These are phyloP conservation scores for Atalantia buxifolia DNA, from an alignment of 345 rosid species.

Conservation along the genomic window DNA sequence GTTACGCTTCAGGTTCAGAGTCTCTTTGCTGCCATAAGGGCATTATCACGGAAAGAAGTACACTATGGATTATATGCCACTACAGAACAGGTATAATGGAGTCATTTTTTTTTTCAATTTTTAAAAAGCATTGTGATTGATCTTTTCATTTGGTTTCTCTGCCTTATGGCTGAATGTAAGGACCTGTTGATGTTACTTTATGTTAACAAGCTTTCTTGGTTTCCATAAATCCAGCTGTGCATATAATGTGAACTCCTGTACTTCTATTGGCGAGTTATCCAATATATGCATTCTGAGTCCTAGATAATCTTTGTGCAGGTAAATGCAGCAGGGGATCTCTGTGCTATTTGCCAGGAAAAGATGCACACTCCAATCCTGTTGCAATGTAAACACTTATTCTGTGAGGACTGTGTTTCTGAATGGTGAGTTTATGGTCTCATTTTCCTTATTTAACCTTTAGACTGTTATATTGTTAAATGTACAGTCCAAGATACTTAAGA, in stretches of 20 bases:
- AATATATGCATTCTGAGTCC: background rate
- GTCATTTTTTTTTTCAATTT: background rate
- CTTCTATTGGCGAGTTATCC: background rate
- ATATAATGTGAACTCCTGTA: background rate
- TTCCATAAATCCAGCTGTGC: background rate
- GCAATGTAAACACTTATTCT: constrained; percentile 60
- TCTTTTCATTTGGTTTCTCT: background rate
- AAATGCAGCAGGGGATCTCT: constrained; percentile 54
- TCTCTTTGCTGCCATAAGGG: constrained; percentile 45
- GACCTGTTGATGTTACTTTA: background rate
- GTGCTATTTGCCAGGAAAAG: constrained; percentile 82
- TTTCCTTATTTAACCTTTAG: background rate
- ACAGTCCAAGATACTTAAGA: background rate
- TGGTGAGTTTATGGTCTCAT: constrained; percentile 31
- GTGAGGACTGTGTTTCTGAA: constrained; percentile 69
- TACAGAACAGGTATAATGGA: constrained; percentile 44
- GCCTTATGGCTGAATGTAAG: background rate
- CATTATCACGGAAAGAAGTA: constrained; percentile 50
- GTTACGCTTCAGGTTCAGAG: constrained; percentile 39
- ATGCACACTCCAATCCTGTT: constrained; percentile 54
- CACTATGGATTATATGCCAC: constrained; percentile 61
- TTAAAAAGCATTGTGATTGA: background rate
- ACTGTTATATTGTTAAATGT: background rate
- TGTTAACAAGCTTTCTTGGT: background rate
- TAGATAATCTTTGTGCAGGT: constrained; percentile 26